phyloP scores from a whole-genome alignment of 164 flowering plant species.

The Tinospora cordifolia region DNA sequence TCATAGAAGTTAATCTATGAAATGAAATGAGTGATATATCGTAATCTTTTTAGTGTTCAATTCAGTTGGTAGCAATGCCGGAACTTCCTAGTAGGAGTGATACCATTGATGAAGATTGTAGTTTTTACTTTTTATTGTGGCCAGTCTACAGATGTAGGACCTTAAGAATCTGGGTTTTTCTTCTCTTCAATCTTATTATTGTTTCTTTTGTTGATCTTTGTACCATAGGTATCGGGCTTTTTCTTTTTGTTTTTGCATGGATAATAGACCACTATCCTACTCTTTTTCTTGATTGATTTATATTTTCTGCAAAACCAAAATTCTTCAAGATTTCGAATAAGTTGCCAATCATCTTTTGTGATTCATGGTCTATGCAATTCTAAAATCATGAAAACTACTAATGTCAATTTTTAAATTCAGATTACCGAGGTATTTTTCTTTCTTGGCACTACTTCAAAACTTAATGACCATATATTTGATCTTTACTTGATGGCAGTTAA shows the following conservation, averaged over 20 bases:
- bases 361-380: too few relatives aligned
- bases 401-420: neutral
- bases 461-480: neutral
- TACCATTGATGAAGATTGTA: neutral
- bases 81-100: neutral
- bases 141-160: too few relatives aligned
- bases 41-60: neutral
- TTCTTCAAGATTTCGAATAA: neutral
- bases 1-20: neutral
- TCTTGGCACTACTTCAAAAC: neutral
- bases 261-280: too few relatives aligned
- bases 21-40: neutral
- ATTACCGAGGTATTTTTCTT: neutral
- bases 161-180: too few relatives aligned
- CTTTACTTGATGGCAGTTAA: conserved; percentile 50
- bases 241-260: too few relatives aligned
- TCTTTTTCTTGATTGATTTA: too few relatives aligned
- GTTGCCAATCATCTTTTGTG: neutral
- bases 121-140: too few relatives aligned
- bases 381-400: too few relatives aligned
- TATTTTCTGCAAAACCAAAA: neutral
- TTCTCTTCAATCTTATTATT: too few relatives aligned
- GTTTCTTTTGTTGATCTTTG: too few relatives aligned
- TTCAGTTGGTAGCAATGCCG: neutral
- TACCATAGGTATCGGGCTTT: too few relatives aligned